Base-by-base conservation (phyloP, 495 filamentous ascomycete species). In the Bathelium albidoporum region DNA sequence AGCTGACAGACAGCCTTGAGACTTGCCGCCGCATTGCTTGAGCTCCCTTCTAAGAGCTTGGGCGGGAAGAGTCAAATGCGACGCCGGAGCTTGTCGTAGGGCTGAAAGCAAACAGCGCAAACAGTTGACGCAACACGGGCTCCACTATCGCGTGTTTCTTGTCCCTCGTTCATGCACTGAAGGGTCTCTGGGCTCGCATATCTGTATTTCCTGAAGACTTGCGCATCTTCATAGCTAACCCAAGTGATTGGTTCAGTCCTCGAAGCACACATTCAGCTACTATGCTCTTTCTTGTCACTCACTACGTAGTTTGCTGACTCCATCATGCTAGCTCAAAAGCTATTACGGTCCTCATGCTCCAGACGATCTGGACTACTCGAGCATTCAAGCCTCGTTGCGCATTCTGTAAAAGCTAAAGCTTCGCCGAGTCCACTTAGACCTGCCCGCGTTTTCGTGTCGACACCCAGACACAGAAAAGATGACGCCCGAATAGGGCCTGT, bases 401-500 rank as follows among this genome's bases (percentile, higher is more conserved):
- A 36, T 11, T 10, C 24, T 3, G 0, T 26, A 26, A 28, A 24
- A 7, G 22, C 7, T 10, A 55, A 11, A 29, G 10, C 12, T 0
- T 4, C 9, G 22, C 29, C 49, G 9, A 7, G 9, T 1, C 20
- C 49, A 9, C 49, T 9, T 16, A 55, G 26, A 28, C 9, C 11
- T 16, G 14, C 59, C 49, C 65, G 72, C 12, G 69, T 73, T 64
- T 77, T 77, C 63, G 66, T 69, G 2, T 70, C 72, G 1, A 71
- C 69, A 45, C 72, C 74, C 10, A 62, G 69, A 3, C 74, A 72
- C 62, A 68, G 74, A 58, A 77, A 77, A 55, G 71, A 77, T 64
- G 71, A 71, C 22, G 62, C 68, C 36, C 36, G 66, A 65, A 45
- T 68, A 72, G 67, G 41, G 62, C 64, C 64, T 12, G 41, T 66